Percentiles rank a stretch among this genome's conserved stretches.
Evolutionary conservation across 345 rosid species (phyloP).

Genomic region (Lepidium sativum): DNA sequence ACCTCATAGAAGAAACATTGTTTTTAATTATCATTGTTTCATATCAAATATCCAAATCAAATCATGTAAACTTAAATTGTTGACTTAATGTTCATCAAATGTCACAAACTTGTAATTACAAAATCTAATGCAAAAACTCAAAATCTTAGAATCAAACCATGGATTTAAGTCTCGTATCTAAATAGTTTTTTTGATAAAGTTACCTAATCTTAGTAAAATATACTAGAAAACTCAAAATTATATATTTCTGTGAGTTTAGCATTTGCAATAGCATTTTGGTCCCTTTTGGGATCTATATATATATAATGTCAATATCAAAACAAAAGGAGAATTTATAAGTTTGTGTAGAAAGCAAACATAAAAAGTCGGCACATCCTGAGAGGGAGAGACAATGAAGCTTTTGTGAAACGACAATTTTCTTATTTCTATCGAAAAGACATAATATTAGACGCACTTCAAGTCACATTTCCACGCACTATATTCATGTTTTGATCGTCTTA

Average conservation of each 20-base stretch:
- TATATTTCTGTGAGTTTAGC: background rate
- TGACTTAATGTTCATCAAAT: too few relatives aligned
- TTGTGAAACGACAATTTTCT: conserved; percentile 14
- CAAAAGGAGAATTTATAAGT: background rate
- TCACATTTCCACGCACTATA: conserved; percentile 8
- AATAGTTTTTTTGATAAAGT: too few relatives aligned
- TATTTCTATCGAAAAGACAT: conserved; percentile 10
- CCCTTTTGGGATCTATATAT: background rate
- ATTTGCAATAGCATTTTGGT: background rate
- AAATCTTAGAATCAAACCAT: too few relatives aligned
- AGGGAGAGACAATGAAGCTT: conserved; percentile 11
- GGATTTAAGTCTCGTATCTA: too few relatives aligned
- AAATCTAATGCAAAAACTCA: too few relatives aligned
- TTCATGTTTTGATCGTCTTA: background rate
- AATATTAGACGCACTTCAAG: background rate
- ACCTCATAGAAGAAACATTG: too few relatives aligned
- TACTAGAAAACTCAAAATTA: too few relatives aligned
- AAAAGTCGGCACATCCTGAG: conserved; percentile 23
- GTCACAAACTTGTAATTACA: too few relatives aligned
- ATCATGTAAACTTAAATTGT: too few relatives aligned
- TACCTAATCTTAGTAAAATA: too few relatives aligned
- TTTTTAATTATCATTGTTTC: too few relatives aligned
- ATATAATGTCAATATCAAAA: background rate
- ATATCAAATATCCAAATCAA: too few relatives aligned
- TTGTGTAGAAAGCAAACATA: conserved; percentile 2